Evolutionary conservation across 2,329 filamentous ascomycete genomes (phyloP).

Genomic region (Monosporascus sp.): DNA sequence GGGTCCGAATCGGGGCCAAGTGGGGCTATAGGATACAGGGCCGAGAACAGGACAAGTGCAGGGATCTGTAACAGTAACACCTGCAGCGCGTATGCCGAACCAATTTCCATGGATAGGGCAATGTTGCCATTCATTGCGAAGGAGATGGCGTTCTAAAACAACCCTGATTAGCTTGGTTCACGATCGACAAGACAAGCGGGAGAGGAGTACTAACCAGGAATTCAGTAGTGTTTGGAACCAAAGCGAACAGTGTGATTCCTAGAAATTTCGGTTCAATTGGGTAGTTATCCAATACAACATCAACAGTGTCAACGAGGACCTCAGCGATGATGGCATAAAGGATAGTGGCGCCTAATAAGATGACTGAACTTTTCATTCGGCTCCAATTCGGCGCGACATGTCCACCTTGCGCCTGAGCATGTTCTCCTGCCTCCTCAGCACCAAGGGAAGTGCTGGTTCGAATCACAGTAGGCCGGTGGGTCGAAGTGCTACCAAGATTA

Average conservation of each 20-base stretch:
- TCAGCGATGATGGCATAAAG: constrained; percentile 97
- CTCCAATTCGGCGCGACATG: constrained; percentile 99
- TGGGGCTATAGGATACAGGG: constrained; percentile 54
- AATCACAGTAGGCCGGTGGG: constrained; percentile 22
- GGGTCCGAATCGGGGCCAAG: constrained; percentile 34
- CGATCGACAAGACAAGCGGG: constrained; percentile 1
- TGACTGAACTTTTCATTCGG: constrained; percentile 80
- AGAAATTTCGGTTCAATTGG: constrained; percentile 96
- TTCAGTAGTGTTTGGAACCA: constrained; percentile 97
- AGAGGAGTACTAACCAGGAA: constrained; percentile 64
- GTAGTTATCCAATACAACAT: constrained; percentile 86
- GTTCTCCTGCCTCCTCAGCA: constrained; percentile 40
- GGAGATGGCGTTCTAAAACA: constrained; percentile 79
- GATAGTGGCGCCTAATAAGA: constrained; percentile 81
- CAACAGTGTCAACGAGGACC: constrained; percentile 93
- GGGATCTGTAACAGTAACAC: constrained; percentile 94
- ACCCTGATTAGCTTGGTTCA: constrained; percentile 5
- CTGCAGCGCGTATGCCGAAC: constrained; percentile 92
- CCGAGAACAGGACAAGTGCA: constrained; percentile 85
- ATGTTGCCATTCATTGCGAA: constrained; percentile 99
- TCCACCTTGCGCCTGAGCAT: constrained; percentile 56
- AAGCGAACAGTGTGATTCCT: constrained; percentile 90
- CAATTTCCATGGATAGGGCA: constrained; percentile 97
- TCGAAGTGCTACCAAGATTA: constrained; percentile 21
- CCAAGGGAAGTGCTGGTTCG: constrained; percentile 36